Percentiles rank a stretch among this genome's conserved stretches.
Evolutionary conservation across 75 land plant species (phyloP).

Genomic region (Picea sitchensis): DNA sequence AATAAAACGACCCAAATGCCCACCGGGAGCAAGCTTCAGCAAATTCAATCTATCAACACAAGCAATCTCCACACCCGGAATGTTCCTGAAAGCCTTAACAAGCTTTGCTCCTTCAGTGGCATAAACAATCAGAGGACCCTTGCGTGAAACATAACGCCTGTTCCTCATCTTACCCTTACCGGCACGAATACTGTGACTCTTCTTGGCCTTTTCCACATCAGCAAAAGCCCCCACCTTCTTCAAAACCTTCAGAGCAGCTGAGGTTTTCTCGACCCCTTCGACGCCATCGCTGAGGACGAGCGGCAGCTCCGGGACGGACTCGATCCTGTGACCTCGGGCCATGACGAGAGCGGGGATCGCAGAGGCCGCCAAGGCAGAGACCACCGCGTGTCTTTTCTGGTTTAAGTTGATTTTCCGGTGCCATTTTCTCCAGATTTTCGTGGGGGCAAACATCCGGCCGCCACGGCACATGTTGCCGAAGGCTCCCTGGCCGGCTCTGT

Average conservation of each 20-base stretch:
- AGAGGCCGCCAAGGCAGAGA: slow-evolving; percentile 64
- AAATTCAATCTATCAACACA: slow-evolving; percentile 57
- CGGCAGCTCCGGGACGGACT: slow-evolving; percentile 57
- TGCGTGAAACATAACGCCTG: slow-evolving; percentile 53
- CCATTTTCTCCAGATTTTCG: slow-evolving; percentile 69
- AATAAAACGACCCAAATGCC: slow-evolving; percentile 72
- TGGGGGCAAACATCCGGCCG: slow-evolving; percentile 72
- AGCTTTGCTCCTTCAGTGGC: slow-evolving; percentile 73
- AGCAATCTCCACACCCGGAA: slow-evolving; percentile 64
- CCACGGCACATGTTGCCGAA: slow-evolving; percentile 79
- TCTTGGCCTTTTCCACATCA: slow-evolving; percentile 63
- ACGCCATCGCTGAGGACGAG: slow-evolving; percentile 45
- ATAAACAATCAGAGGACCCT: slow-evolving; percentile 66
- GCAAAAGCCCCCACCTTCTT: slow-evolving; percentile 50
- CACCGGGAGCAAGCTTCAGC: slow-evolving; percentile 88
- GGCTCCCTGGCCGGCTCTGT: slow-evolving; percentile 72
- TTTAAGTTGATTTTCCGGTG: slow-evolving; percentile 59
- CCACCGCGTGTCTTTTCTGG: slow-evolving; percentile 49
- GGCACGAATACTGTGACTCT: slow-evolving; percentile 39
- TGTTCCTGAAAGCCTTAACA: slow-evolving; percentile 58
- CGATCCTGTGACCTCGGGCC: slow-evolving; percentile 57
- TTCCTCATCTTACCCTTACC: slow-evolving; percentile 75
- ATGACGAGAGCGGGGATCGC: slow-evolving; percentile 56
- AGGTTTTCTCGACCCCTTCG: slow-evolving; percentile 55
- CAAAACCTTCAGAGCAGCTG: slow-evolving; percentile 50